These are phyloP conservation scores for Aspergillus coremiiformis DNA, from an alignment of 495 filamentous ascomycete species.

Conservation along the genomic window DNA sequence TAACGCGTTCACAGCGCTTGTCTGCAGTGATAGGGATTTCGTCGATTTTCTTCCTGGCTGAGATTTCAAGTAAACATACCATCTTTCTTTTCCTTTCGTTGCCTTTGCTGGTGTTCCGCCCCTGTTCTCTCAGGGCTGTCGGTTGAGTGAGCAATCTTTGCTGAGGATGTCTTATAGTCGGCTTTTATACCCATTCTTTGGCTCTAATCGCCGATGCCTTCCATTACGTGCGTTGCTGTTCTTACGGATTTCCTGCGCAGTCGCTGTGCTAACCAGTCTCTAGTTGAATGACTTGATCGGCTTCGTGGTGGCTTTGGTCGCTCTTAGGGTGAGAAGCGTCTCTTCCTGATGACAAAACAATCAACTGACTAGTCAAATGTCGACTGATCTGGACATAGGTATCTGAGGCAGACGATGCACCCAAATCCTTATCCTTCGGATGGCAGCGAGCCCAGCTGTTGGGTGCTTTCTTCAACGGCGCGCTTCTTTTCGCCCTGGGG, in stretches of 20 bases:
- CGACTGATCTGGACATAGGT: constrained; percentile 13
- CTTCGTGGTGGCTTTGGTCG: constrained; percentile 75
- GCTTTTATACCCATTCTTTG: constrained; percentile 75
- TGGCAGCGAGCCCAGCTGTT: constrained; percentile 85
- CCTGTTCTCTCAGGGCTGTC: background rate
- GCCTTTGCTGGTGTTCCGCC: background rate
- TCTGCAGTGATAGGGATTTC: constrained; percentile 43
- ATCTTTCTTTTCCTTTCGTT: background rate
- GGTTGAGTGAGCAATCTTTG: background rate
- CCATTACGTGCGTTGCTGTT: constrained; percentile 61
- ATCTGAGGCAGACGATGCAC: constrained; percentile 22
- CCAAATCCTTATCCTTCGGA: constrained; percentile 38
- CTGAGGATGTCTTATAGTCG: constrained; percentile 36
- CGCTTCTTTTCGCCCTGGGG: constrained; percentile 81
- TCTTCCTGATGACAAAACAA: background rate
- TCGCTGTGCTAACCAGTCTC: background rate
- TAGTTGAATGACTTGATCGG: constrained; percentile 84
- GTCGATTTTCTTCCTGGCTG: constrained; percentile 43
- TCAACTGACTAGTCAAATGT: background rate
- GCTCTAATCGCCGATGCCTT: constrained; percentile 87
- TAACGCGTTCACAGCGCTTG: constrained; percentile 36
- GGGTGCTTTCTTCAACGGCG: constrained; percentile 84
- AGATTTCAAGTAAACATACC: constrained; percentile 37
- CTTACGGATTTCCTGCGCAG: background rate
- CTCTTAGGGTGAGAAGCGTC: constrained; percentile 54